Evolutionary conservation across 2,329 filamentous ascomycete genomes (phyloP).

Genomic region (Sporothrix variecibatus): DNA sequence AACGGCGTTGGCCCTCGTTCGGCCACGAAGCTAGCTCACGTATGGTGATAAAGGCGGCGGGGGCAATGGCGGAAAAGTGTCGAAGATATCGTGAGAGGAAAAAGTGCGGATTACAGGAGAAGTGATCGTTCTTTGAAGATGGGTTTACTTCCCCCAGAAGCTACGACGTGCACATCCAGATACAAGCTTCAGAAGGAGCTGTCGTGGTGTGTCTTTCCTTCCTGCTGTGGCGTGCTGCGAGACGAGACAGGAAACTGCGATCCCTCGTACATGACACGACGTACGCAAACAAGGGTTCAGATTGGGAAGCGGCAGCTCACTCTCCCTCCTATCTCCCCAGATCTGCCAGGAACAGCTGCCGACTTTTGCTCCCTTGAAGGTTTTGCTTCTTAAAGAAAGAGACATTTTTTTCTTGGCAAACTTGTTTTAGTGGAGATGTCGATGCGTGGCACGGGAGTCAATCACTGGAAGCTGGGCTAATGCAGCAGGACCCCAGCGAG

Average conservation of each 20-base stretch:
- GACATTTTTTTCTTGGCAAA: slow-evolving; percentile 4
- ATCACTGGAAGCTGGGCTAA: neutral
- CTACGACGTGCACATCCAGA: too few relatives aligned
- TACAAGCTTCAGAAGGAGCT: slow-evolving; percentile 2
- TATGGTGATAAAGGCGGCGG: neutral
- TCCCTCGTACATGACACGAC: neutral
- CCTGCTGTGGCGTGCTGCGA: neutral
- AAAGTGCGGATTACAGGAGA: neutral
- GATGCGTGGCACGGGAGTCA: neutral
- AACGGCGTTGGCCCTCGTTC: neutral
- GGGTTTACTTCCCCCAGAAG: neutral
- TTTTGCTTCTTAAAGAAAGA: neutral
- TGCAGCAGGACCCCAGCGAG: neutral
- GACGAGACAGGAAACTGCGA: slow-evolving; percentile 4
- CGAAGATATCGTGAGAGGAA: too few relatives aligned
- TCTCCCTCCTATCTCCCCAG: neutral
- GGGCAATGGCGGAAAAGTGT: neutral
- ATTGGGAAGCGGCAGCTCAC: neutral
- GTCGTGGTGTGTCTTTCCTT: slow-evolving; percentile 1
- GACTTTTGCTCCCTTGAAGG: neutral
- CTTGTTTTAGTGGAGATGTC: slow-evolving; percentile 1
- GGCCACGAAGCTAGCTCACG: slow-evolving; percentile 1
- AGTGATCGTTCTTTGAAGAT: neutral
- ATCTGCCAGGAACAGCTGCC: slow-evolving; percentile 1
- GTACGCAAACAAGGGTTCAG: neutral